Conservation (phyloP, 305 asterid species). For the Plantago coronopus region DNA sequence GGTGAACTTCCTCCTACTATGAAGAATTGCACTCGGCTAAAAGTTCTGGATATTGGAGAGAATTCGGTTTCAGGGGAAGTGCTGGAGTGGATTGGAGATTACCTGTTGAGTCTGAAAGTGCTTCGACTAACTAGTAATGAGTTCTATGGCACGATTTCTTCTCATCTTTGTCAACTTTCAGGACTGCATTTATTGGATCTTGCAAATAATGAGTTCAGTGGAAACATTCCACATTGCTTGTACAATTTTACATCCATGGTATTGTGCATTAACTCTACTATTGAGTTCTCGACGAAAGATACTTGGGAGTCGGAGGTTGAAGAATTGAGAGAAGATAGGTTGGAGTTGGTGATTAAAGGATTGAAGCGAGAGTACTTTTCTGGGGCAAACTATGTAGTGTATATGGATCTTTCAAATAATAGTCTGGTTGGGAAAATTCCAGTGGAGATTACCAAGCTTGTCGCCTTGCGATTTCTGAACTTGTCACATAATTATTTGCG, state of each 20-base stretch:
- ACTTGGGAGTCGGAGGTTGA: no score
- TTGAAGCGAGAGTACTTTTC: not conserved
- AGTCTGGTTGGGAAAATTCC: not conserved
- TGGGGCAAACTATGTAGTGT: no score
- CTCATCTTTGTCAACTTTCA: not conserved
- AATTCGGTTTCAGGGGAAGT: not conserved
- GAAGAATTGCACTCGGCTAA: not conserved
- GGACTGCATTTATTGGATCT: not conserved
- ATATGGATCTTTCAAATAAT: conserved; percentile 5
- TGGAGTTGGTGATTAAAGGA: not conserved
- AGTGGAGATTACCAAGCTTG: not conserved
- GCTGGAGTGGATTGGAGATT: not conserved
- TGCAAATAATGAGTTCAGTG: not conserved
- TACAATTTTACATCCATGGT: no score
- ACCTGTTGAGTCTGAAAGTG: not conserved
- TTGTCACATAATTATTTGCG: not conserved
- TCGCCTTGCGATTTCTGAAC: no score
- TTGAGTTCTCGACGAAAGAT: no score
- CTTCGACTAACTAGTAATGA: not conserved
- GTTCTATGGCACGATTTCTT: not conserved
- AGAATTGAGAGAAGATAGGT: no score
- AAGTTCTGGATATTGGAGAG: not conserved
- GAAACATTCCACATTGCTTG: not conserved
- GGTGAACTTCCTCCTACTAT: not conserved
- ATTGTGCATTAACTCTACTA: no score